phyloP scores from a whole-genome alignment of 2,329 filamentous ascomycete species.

The Pseudogymnoascus sp. region DNA sequence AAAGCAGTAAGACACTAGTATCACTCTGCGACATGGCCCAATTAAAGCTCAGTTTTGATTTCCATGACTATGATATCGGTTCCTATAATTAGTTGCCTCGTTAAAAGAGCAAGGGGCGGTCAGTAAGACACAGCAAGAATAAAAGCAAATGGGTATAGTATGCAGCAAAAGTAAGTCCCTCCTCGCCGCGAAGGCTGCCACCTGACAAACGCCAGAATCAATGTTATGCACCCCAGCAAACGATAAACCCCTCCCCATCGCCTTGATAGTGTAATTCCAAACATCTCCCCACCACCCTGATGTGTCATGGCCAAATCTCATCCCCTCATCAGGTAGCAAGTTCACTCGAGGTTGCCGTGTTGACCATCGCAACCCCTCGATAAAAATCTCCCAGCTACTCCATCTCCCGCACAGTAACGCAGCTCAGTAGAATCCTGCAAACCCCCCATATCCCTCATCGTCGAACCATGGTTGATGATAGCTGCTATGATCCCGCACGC shows the following conservation, averaged over 20 bases:
- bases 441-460: background rate
- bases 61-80: background rate
- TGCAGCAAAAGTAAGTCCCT: background rate
- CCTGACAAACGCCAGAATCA: background rate
- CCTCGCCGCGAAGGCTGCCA: background rate
- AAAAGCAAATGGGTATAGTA: constrained; percentile 7
- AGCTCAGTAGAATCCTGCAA: background rate
- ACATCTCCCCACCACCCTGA: background rate
- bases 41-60: background rate
- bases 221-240: background rate
- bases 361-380: background rate
- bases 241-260: background rate
- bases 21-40: background rate
- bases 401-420: background rate
- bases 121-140: background rate
- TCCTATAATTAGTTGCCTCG: background rate
- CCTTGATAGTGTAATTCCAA: background rate
- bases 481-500: constrained; percentile 37
- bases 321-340: background rate
- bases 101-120: background rate
- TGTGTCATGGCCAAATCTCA: background rate
- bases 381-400: background rate
- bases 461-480: constrained; percentile 23
- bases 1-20: background rate
- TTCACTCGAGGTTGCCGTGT: background rate